Base-by-base conservation (phyloP, 192 early-diverging fungal genomes). In the Coemansia sp. region DNA sequence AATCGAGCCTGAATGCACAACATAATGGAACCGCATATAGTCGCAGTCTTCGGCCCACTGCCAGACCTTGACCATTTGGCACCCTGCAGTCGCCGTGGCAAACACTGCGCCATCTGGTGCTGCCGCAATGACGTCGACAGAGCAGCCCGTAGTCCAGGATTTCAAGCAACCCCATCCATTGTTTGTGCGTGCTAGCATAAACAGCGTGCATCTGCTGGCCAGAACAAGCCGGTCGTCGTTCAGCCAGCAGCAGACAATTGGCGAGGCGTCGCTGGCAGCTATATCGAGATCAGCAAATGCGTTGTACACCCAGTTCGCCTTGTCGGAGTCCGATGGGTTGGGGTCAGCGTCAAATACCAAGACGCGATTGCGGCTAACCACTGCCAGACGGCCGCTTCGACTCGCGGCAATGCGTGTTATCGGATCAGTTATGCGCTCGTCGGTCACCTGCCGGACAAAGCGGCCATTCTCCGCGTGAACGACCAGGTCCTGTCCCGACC, bases 401-500 rank as follows among this genome's bases (percentile, higher is more conserved):
- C 41, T 57, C 7, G 55, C 55, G 3, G 54, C 44, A 8, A 76
- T 35, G 8, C 9, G 39, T 29, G 49, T 20, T 44, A 76, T 62
- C 6, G 53, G 2, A 25, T 38, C 52, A 7, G 32, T 12, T n/a
- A 76, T 31, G 11, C 15, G 26, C 2, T 48, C 14, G 42, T 69
- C 58, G 1, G 62, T 41, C 20, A 76, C 31, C 7, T 61, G 57
- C 62, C 65, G 62, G 14, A 76, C 62, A 55, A 49, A 65, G 17
- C 22, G 44, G 8, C 49, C 59, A 10, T 31, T 19, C 19, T 28
- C 38, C 10, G 55, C 40, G 42, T 76, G 55, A n/a, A 76, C 34
- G 17, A 76, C 51, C 28, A 76, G 34, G 19, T 65, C 67, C 17
- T 61, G 44, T n/a, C 73, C 73, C 2, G 73, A 76, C 8, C 62